These are phyloP conservation scores for Lyophyllum semitale DNA, from an alignment of 768 basidiomycete species.

Conservation along the genomic window DNA sequence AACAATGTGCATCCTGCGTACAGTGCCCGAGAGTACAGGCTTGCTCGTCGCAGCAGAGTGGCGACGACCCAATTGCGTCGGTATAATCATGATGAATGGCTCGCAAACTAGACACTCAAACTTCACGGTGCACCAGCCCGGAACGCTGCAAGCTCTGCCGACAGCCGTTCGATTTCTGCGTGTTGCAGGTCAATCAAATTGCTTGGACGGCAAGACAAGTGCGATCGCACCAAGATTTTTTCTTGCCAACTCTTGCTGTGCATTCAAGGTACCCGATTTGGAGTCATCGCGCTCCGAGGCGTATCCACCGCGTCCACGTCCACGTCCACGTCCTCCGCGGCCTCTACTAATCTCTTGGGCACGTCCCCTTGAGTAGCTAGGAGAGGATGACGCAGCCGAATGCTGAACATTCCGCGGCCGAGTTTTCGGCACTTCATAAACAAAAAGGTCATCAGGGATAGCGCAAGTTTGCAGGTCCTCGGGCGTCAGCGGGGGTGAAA, in stretches of 20 bases:
- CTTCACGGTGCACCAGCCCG: background rate
- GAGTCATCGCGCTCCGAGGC: background rate
- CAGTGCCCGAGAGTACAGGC: background rate
- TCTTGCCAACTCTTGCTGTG: background rate
- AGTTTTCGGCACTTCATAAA: conserved; percentile 3
- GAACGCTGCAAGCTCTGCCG: conserved; percentile 2
- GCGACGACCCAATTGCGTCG: background rate
- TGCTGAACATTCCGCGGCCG: background rate
- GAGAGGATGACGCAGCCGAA: background rate
- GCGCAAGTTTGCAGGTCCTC: conserved; percentile 31
- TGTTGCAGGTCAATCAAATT: background rate
- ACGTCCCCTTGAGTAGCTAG: conserved; percentile 6
- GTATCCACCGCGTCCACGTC: conserved; percentile 7
- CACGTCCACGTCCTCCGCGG: conserved; percentile 14
- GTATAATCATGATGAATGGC: background rate
- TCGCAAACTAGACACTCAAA: background rate
- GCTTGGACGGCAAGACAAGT: background rate
- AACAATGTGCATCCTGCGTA: background rate
- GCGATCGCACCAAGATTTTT: conserved; percentile 2
- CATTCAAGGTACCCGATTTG: background rate
- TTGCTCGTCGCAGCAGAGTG: background rate
- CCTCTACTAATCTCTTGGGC: conserved; percentile 12
- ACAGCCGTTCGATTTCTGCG: conserved; percentile 1
- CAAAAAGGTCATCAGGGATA: conserved; percentile 32
- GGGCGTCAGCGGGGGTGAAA: conserved; percentile 21